Evolutionary conservation across 2,329 filamentous ascomycete genomes (phyloP), one percentile per base, ranked within the genome.

Genomic region (Talaromyces amestolkiae): DNA sequence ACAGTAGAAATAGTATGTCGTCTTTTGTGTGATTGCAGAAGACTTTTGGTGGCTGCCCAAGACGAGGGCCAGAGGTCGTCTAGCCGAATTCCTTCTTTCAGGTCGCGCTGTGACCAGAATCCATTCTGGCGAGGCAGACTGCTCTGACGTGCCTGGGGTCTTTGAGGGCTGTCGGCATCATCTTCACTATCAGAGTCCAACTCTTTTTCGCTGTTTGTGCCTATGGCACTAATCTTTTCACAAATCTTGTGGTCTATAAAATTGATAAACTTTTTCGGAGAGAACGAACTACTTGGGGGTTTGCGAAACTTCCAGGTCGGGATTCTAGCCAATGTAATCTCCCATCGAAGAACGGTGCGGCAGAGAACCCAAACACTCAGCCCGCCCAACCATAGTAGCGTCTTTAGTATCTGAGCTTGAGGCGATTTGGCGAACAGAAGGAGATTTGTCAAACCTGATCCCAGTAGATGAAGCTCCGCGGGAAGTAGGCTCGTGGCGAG

Each of bases 251-350:
- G 70, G 69, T 82, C 72, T 65, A 79, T 75, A 70, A 78, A 62
- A 67, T 78, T 77, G 70, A 83, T 72, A 69, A 81, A 69, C 70
- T 75, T 68, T 67, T 76, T 71, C 41, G 73, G 67, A 65, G 78
- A 75, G 70, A 78, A 77, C 64, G 74, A 72, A 5, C 70, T 71
- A 35, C 73, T 74, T 1, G 79, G 75, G 19, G 83, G 79, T 64
- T 88, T 86, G 70, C 87, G 86, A 72, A 98, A 93, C 51, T 93
- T 91, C 92, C 94, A 97, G 71, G 88, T 92, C 2, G 95, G 95
- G 19, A 98, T 91, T 65, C 94, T 86, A 60, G 94, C 93, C 67
- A 99, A 81, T 31, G 89, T 86, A 62, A 98, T 90, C 54, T 91
- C 93, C 91, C 92, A 96, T 71, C 85, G 85, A 41, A 98, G 86